A percentile compares a stretch with the other conserved stretches of the same genome.
These are phyloP conservation scores for Lumnitzera littorea DNA, from an alignment of 345 rosid species.

Conservation along the genomic window DNA sequence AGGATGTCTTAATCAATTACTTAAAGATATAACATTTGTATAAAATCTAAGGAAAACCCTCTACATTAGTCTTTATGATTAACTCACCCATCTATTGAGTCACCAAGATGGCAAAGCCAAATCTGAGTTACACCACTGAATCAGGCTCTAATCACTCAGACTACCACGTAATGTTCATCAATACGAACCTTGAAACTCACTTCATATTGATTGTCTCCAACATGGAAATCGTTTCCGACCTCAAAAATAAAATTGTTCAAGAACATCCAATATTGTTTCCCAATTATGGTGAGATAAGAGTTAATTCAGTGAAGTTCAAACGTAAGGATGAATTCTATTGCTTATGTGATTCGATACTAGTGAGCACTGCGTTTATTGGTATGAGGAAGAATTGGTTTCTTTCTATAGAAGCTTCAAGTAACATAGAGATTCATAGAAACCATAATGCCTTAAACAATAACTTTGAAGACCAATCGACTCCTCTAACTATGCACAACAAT, in stretches of 20 bases:
- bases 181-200: slow-evolving; percentile 57
- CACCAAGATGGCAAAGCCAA: slow-evolving; percentile 14
- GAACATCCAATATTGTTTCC: slow-evolving; percentile 39
- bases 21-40: too few relatives aligned
- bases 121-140: slow-evolving; percentile 12
- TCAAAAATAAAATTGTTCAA: slow-evolving; percentile 34
- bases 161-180: slow-evolving; percentile 32
- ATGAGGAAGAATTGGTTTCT: slow-evolving; percentile 38
- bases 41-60: too few relatives aligned
- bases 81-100: too few relatives aligned
- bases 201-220: slow-evolving; percentile 32
- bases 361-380: slow-evolving; percentile 39
- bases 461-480: slow-evolving; percentile 4
- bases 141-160: slow-evolving; percentile 4
- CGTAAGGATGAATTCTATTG: too few relatives aligned
- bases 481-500: slow-evolving; percentile 1
- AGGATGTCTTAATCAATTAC: too few relatives aligned
- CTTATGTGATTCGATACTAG: too few relatives aligned
- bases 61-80: too few relatives aligned
- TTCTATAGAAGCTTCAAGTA: slow-evolving; percentile 42
- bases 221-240: slow-evolving; percentile 49
- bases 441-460: slow-evolving; percentile 9
- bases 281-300: too few relatives aligned
- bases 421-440: too few relatives aligned
- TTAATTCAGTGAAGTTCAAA: too few relatives aligned